Base-by-base conservation (phyloP, 768 basidiomycete genomes). In the Lactarius tabidus region DNA sequence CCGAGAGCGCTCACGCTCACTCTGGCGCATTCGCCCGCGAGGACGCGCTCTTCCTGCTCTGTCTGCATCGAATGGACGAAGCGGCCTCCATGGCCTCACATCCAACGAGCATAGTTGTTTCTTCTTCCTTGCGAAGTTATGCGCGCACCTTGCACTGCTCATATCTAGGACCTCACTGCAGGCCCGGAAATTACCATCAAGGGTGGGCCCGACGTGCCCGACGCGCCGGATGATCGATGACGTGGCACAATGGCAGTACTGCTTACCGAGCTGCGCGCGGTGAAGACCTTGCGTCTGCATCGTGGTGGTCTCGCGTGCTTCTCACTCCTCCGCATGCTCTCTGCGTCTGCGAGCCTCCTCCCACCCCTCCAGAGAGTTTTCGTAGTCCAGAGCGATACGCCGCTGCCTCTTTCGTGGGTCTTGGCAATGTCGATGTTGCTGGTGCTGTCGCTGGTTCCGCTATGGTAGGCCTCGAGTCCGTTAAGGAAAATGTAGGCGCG, bases 351-450 rank as follows among this genome's bases (percentile, higher is more conserved):
- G 20, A 18, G 15, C n/a, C 41, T 66, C 33, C 61, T 66, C 20
- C 60, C 65, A 4, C 28, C 45, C 39, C 65, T 66, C 12, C 65
- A 58, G 51, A 62, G 14, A 6, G 26, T 66, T 20, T 58, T 51
- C 51, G 28, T 48, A 12, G 26, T 51, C 26, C 48, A 51, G 6
- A 26, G 23, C 33, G 20, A 23, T 43, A 17, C 26, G 6, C 23
- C 7, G 15, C 23, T 0, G 15, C 2, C 17, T 6, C 28, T 10
- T 29, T 15, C 5, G 23, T 5, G 38, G 10, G 2, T 2, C 2
- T 1, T 18, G 64, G 52, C 5, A 38, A 31, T 18, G 1, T 28
- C 26, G 38, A 51, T n/a, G 28, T 54, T 33, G 39, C 31, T n/a
- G 31, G 29, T 17, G 17, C 55, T 31, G 28, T 3, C 26, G 15